A percentile compares a stretch with the other conserved stretches of the same genome.
phyloP scores from a whole-genome alignment of 2,329 filamentous ascomycete species.

The Cytospora chrysosperma region DNA sequence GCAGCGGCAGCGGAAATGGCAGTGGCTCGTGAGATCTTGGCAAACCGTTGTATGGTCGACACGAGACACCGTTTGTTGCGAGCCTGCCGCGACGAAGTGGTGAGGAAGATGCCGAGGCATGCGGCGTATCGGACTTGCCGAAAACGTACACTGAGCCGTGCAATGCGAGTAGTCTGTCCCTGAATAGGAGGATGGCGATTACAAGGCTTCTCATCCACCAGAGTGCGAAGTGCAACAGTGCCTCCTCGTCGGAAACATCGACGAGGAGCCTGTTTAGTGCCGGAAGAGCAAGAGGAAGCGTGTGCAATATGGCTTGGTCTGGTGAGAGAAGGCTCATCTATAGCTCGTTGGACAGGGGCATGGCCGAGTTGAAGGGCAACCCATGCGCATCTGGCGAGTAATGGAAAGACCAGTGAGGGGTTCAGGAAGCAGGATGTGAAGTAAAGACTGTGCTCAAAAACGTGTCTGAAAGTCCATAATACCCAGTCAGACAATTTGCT shows the following conservation, averaged over 20 bases:
- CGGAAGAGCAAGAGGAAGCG: no score
- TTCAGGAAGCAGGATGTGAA: neutral
- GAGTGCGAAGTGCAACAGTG: neutral
- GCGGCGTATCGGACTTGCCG: neutral
- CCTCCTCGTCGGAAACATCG: neutral
- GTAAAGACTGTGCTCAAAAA: neutral
- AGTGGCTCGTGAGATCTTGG: neutral
- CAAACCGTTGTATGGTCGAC: neutral
- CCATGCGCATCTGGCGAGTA: neutral
- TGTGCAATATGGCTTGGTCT: neutral
- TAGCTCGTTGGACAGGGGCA: neutral
- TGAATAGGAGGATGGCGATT: neutral
- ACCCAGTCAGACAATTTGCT: neutral
- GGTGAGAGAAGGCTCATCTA: neutral
- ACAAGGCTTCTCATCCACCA: neutral
- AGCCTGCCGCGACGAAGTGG: neutral
- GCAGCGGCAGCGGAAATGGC: conserved; percentile 8
- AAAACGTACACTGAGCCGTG: neutral
- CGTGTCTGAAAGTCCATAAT: neutral
- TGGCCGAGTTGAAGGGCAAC: neutral
- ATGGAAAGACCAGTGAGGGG: neutral
- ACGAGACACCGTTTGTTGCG: neutral
- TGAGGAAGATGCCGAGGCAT: neutral
- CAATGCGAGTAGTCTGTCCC: neutral
- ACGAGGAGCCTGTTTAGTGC: neutral